phyloP scores from a whole-genome alignment of 2,329 filamentous ascomycete genomes.

The Decorospora gaudefroyi region DNA sequence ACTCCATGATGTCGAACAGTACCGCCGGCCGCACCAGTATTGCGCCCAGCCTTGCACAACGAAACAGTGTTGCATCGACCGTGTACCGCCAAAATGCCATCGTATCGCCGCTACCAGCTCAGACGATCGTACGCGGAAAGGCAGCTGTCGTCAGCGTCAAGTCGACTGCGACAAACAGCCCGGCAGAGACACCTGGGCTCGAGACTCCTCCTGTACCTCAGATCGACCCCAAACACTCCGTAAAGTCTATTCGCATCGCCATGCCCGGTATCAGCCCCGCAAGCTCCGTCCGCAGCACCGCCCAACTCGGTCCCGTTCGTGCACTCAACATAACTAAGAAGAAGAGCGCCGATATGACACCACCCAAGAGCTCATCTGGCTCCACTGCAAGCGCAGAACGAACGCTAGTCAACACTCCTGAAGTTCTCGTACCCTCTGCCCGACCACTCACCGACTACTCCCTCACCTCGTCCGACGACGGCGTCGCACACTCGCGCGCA shows the following conservation, averaged over 20 bases:
- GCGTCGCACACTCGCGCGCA: conserved; percentile 40
- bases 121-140: conserved; percentile 84
- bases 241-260: conserved; percentile 46
- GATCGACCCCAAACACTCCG: conserved; percentile 63
- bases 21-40: conserved; percentile 60
- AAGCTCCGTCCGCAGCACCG: conserved; percentile 46
- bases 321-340: conserved; percentile 53
- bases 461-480: conserved; percentile 39
- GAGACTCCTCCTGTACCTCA: conserved; percentile 71
- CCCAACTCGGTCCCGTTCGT: conserved; percentile 51
- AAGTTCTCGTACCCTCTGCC: conserved; percentile 29
- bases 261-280: conserved; percentile 50
- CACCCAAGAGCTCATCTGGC: conserved; percentile 34
- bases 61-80: conserved; percentile 77
- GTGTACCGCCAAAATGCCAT: conserved; percentile 92
- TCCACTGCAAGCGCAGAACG: conserved; percentile 26
- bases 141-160: conserved; percentile 93
- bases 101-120: conserved; percentile 75
- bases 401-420: conserved; percentile 33
- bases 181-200: conserved; percentile 53
- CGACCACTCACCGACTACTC: conserved; percentile 43
- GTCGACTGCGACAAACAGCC: conserved; percentile 62
- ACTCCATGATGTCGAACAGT: conserved; percentile 84
- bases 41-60: conserved; percentile 53
- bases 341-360: conserved; percentile 35